Percentiles rank a stretch among this genome's conserved stretches.
Conservation (phyloP, 2,329 filamentous ascomycete species). For the Bipolaris victoriae region DNA sequence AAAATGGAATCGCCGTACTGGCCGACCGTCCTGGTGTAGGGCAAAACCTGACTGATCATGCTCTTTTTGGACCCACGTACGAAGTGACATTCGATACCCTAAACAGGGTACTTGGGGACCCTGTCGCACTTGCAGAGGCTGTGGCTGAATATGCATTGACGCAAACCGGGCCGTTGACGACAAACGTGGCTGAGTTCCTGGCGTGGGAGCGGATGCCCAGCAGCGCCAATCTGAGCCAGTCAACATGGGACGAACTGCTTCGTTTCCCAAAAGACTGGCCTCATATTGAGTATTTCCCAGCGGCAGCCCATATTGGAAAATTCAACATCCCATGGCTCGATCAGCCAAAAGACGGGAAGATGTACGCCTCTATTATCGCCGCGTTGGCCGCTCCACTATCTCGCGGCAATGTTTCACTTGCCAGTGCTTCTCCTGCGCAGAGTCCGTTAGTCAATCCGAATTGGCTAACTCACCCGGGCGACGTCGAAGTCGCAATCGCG, state of each 20-base stretch:
- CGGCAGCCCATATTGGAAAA: slow-evolving; percentile 24
- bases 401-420: slow-evolving; percentile 46
- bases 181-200: slow-evolving; percentile 28
- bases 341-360: slow-evolving; percentile 33
- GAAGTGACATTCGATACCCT: slow-evolving; percentile 26
- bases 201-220: slow-evolving; percentile 35
- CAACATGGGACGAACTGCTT: slow-evolving; percentile 11
- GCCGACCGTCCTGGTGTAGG: slow-evolving; percentile 34
- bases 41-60: slow-evolving; percentile 31
- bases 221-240: slow-evolving; percentile 15
- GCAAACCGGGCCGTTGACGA: slow-evolving; percentile 26
- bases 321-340: slow-evolving; percentile 23
- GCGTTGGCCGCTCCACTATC: slow-evolving; percentile 44
- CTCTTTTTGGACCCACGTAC: slow-evolving; percentile 32
- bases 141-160: slow-evolving; percentile 11
- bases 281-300: slow-evolving; percentile 33
- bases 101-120: slow-evolving; percentile 25
- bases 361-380: slow-evolving; percentile 43
- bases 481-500: slow-evolving; percentile 42
- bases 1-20: slow-evolving; percentile 29
- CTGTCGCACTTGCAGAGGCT: slow-evolving; percentile 21
- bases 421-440: slow-evolving; percentile 29
- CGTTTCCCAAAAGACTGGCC: slow-evolving; percentile 33
- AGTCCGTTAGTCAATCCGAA: slow-evolving; percentile 44
- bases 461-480: slow-evolving; percentile 44